Conservation (phyloP, 2,329 filamentous ascomycete species). For the Epichloe scottii region DNA sequence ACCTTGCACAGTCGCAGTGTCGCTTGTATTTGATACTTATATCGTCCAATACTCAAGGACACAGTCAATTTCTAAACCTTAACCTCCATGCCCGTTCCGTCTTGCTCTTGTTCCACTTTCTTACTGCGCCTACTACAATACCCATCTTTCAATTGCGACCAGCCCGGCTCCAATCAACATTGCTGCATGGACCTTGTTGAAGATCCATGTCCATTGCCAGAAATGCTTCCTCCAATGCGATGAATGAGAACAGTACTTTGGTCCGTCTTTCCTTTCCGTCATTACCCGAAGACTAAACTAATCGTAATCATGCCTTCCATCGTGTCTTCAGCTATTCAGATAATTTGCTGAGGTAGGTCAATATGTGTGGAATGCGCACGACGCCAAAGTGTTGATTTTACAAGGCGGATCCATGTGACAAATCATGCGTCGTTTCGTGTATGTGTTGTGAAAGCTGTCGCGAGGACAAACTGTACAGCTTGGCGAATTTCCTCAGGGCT, state of each 20-base stretch:
- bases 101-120: neutral
- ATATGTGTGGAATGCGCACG: neutral
- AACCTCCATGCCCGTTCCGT: neutral
- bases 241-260: slow-evolving; percentile 3
- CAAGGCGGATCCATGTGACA: neutral
- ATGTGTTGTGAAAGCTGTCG: neutral
- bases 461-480: neutral
- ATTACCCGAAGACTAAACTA: neutral
- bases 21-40: slow-evolving; percentile 1
- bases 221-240: neutral
- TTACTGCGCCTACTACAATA: slow-evolving; percentile 1
- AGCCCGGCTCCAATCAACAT: neutral
- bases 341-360: slow-evolving; percentile 7
- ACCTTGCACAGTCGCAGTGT: neutral
- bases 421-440: neutral
- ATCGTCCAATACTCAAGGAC: neutral
- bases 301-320: slow-evolving; percentile 8
- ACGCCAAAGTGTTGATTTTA: neutral
- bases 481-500: neutral
- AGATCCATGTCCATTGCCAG: neutral
- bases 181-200: neutral
- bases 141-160: neutral
- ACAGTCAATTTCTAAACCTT: slow-evolving; percentile 5
- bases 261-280: slow-evolving; percentile 15
- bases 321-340: slow-evolving; percentile 15